Percentiles rank a stretch among this genome's conserved stretches.
Evolutionary conservation across 2,329 filamentous ascomycete species (phyloP).

Genomic region (Colletotrichum camelliae): DNA sequence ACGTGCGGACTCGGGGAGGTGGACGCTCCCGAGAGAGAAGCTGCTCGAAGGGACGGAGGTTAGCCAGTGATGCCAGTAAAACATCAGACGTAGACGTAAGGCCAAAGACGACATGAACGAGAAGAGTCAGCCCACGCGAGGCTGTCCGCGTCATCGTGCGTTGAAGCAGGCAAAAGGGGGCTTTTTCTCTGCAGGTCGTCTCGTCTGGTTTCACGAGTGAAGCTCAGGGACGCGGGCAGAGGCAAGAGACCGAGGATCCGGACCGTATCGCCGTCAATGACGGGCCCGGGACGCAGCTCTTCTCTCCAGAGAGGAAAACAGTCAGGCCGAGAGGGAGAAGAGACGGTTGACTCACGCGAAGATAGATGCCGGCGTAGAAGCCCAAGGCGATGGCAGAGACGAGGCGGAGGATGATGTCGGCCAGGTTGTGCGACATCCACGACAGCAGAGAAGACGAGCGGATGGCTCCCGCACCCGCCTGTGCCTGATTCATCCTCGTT

Average conservation of each 20-base stretch:
- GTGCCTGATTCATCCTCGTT: neutral
- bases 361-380: constrained; percentile 5
- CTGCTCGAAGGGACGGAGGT: constrained; percentile 7
- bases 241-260: neutral
- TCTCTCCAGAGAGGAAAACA: neutral
- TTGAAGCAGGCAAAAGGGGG: neutral
- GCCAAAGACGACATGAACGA: neutral
- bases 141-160: constrained; percentile 5
- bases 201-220: constrained; percentile 33
- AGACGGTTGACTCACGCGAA: constrained; percentile 8
- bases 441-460: neutral
- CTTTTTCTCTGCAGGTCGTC: constrained; percentile 30
- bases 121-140: neutral
- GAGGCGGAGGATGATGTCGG: neutral
- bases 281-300: neutral
- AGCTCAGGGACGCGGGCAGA: neutral
- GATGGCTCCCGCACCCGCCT: neutral
- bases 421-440: neutral
- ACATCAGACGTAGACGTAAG: neutral
- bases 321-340: neutral
- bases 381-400: neutral
- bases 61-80: neutral
- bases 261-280: neutral
- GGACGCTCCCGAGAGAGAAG: constrained; percentile 18
- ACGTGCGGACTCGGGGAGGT: constrained; percentile 17